Conservation (phyloP, 139 green algal species). For the Pseudopediastrum boryanum region DNA sequence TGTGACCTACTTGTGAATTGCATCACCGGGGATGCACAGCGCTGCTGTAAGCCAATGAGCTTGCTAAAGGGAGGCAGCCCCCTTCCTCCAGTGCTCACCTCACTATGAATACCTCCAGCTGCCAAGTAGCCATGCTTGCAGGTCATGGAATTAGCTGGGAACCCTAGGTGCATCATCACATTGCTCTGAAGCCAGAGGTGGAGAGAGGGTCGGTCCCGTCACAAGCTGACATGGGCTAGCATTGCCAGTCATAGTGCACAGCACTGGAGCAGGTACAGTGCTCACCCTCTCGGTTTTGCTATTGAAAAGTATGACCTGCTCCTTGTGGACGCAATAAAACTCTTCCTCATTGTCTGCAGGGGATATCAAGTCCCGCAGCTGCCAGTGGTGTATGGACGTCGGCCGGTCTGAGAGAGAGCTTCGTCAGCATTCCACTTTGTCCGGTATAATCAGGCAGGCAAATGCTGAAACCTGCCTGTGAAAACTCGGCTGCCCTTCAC, state of each 20-base stretch:
- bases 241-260: too few species aligned
- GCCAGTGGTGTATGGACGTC: slow-evolving; percentile 64
- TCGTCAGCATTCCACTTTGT: too few species aligned
- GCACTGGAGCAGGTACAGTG: neutral
- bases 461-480: too few species aligned
- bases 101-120: slow-evolving; percentile 60
- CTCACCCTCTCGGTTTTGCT: slow-evolving; percentile 28
- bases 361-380: slow-evolving; percentile 80
- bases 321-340: slow-evolving; percentile 47
- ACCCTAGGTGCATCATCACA: slow-evolving; percentile 60
- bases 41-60: too few species aligned
- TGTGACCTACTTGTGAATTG: neutral
- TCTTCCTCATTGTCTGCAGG: slow-evolving; percentile 50
- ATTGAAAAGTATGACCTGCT: slow-evolving; percentile 32
- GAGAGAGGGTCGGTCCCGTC: too few species aligned
- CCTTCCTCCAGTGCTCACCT: too few species aligned
- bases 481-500: too few species aligned
- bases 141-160: slow-evolving; percentile 75
- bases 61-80: too few species aligned
- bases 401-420: slow-evolving; percentile 44
- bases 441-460: too few species aligned
- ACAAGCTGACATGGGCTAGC: too few species aligned
- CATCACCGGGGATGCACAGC: neutral
- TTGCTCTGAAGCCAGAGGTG: slow-evolving; percentile 29
- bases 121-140: slow-evolving; percentile 69